Base-by-base conservation (phyloP, 139 green algal genomes). In the Chlamydomonas incerta region DNA sequence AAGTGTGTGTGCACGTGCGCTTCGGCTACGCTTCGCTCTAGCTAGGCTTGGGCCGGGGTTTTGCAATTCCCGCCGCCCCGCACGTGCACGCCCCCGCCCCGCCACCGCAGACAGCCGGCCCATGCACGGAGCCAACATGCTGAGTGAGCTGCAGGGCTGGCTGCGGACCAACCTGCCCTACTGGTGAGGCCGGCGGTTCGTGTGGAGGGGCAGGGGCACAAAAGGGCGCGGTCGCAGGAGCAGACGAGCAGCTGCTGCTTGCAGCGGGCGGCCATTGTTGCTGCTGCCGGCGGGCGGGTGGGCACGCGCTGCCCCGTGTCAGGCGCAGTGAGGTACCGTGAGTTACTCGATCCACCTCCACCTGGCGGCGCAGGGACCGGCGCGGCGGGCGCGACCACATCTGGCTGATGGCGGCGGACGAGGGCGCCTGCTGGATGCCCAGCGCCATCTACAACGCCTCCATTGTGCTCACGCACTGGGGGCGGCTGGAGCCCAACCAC, bases 361-460 rank as follows among this genome's bases (percentile, higher is more conserved):
- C n/a, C n/a, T n/a, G n/a, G n/a, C n/a, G n/a, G n/a, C n/a, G n/a
- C 73, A 82, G 87, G 87, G 80, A 90, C 29, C 35, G 87, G 46
- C 24, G 75, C 3, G 33, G 47, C 8, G 93, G 93, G 5, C 52
- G 87, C 26, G 91, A 95, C 87, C 93, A 95, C 86, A 90, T 95
- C 21, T 94, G 90, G 81, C 41, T 83, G 37, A 57, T 83, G 65
- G 68, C 88, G 21, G 82, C 92, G 60, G 89, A 93, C 83, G 91
- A 93, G 68, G 89, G 89, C 68, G 88, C 82, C 0, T 91, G 88
- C 63, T 92, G 86, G 76, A 41, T 63, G 50, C 46, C 71, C 66
- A 72, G 1, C 1, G 66, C 14, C 31, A 23, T 93, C 14, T 91
- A 87, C 68, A 63, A 86, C 21, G 55, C 37, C 60, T 83, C 79